Base-by-base conservation (phyloP, 495 filamentous ascomycete genomes). In the Hypoxylon cercidicola region DNA sequence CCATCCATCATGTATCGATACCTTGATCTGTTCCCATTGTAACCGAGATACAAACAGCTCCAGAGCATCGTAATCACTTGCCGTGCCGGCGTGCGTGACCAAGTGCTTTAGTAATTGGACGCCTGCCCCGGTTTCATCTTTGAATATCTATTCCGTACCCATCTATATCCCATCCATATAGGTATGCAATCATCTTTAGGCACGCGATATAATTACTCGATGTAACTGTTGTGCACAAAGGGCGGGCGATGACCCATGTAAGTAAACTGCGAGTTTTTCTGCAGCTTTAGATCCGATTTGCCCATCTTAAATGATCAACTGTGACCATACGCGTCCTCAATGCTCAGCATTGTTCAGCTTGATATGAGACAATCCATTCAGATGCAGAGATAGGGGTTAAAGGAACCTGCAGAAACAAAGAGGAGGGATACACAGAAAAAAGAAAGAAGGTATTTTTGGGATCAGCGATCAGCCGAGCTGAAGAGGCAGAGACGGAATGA, bases 1-100 rank as follows among this genome's bases (percentile, higher is more conserved):
- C 70, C 70, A 72, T 70, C 63, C 57, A 7, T 62, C 60, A 70
- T 70, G 70, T 72, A 70, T 65, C 64, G 60, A 64, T 68, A 72
- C 67, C 67, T 72, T 63, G 55, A 37, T 30, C 21, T 34, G 2
- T 48, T 63, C 46, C 45, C 45, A 68, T 32, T 56, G 44, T 39
- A 60, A 64, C 46, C 46, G 62, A 58, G 16, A 16, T 4, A 40
- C 7, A 40, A 12, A 7, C 12, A 7, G 19, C 32, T 35, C 35
- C 8, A n/a, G n/a, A 49, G 49, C 28, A 37, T 16, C 34, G 49
- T 60, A 46, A 44, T 35, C 30, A 50, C 19, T 46, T 55, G 30
- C 55, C 61, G 40, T 55, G 55, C 51, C 51, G 30, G 51, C 61
- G 40, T 55, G 55, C 51, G 61, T 44, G 60, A 68, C 60, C 41